Base-by-base conservation (phyloP, 495 filamentous ascomycete species). In the Penicillium silybi region DNA sequence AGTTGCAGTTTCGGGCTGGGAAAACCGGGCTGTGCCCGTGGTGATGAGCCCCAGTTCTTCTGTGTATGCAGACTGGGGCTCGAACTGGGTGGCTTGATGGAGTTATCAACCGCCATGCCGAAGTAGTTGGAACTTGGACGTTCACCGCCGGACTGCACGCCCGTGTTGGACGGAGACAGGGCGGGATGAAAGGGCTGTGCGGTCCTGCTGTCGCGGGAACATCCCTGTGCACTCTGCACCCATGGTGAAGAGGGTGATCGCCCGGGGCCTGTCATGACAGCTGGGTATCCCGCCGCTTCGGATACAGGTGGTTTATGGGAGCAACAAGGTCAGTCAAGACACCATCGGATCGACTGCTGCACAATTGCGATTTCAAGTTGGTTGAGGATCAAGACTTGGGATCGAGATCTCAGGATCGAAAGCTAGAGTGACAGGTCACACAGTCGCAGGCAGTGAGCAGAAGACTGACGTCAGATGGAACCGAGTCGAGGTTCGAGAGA, bases 111-210 rank as follows among this genome's bases (percentile, higher is more conserved):
- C 25, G 76, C 71, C 42, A 93, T 76, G 41, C 85, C 86, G 57
- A 96, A 96, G 67, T 96, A 96, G 63, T 86, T 89, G 17, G 89
- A 86, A 62, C 86, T 89, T 17, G 85, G 64, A 6, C 77, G 67
- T 56, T 68, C 72, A 50, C 46, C 64, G 64, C 37, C 72, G 58
- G 52, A 71, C 57, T 50, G 70, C 63, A 50, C 61, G 57, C 65
- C 75, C 72, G 46, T 22, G 16, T 65, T 68, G 68, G 69, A 72
- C 66, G 59, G 71, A 72, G 71, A 73, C 57, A 61, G 56, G 60
- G 59, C 45, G 38, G 65, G 37, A 50, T 71, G 62, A 42, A 59
- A 64, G 15, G 60, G 25, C 16, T 63, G 53, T 16, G 46, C 29
- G 20, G 32, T 25, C 32, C 54, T 35, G 42, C 23, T 56, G 37